phyloP scores from a whole-genome alignment of 176 grass and related monocot species.

The Ensete glaucum region DNA sequence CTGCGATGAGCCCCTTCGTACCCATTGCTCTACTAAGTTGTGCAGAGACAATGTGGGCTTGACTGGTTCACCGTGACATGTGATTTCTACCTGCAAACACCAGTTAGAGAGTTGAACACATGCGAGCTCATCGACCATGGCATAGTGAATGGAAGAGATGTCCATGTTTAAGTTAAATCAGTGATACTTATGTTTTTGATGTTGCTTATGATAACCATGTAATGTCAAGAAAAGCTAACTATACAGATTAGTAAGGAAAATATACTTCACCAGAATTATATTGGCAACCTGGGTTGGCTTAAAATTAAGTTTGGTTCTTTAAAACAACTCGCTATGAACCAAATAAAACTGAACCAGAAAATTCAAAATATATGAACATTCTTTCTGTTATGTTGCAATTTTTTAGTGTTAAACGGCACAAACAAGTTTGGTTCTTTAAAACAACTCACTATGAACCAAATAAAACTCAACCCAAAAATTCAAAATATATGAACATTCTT shows the following conservation, averaged over 20 bases:
- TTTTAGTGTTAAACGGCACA: too few species aligned
- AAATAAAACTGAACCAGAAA: not conserved
- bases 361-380: not conserved
- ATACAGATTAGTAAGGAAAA: not conserved
- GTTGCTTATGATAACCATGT: not conserved
- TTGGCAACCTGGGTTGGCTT: not conserved
- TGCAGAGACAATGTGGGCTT: constrained; percentile 40
- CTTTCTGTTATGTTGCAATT: too few species aligned
- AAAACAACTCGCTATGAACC: not conserved
- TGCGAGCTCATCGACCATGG: not conserved
- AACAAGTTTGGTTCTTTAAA: not conserved
- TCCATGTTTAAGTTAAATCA: too few species aligned
- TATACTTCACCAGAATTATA: not conserved
- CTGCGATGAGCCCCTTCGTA: constrained; percentile 30
- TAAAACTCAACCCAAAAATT: not conserved
- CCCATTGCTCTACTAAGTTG: constrained; percentile 60
- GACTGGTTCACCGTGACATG: constrained; percentile 48
- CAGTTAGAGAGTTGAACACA: constrained; percentile 3
- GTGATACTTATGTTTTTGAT: too few species aligned
- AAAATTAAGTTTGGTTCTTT: not conserved
- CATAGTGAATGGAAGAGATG: not conserved
- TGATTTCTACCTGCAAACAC: constrained; percentile 65
- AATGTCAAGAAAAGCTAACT: not conserved
- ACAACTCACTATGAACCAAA: not conserved
- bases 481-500: not conserved